These are phyloP conservation scores for Dalbergia cochinchinensis DNA, from an alignment of 306 rosid species.

Conservation along the genomic window DNA sequence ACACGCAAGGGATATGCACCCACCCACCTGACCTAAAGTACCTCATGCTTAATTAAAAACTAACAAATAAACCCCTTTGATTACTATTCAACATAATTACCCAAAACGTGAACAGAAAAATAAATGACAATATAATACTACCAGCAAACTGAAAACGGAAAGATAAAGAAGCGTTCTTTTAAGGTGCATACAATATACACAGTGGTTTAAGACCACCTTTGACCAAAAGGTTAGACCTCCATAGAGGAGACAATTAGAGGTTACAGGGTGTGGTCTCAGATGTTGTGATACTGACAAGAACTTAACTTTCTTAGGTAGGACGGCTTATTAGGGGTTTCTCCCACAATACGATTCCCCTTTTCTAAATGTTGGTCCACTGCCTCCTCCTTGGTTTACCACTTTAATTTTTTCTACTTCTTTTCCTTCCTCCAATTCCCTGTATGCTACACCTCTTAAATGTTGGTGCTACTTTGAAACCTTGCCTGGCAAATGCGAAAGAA, in stretches of 20 bases:
- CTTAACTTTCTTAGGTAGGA: constrained; percentile 57
- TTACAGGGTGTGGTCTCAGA: constrained; percentile 69
- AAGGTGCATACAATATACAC: constrained; percentile 38
- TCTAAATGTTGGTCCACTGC: constrained; percentile 60
- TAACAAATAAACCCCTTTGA: neutral
- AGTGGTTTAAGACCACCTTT: constrained; percentile 50
- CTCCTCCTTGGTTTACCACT: constrained; percentile 50
- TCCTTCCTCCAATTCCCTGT: constrained; percentile 20
- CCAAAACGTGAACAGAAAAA: constrained; percentile 33
- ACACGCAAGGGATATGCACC: constrained; percentile 40
- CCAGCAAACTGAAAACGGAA: constrained; percentile 37
- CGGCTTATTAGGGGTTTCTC: constrained; percentile 57
- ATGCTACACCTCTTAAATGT: constrained; percentile 36
- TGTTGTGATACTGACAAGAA: constrained; percentile 66
- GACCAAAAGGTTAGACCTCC: constrained; percentile 65
- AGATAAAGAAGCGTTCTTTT: constrained; percentile 42
- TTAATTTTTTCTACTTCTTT: constrained; percentile 43
- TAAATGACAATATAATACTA: constrained; percentile 3
- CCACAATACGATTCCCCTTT: constrained; percentile 47
- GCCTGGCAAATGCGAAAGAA: constrained; percentile 51
- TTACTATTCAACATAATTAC: constrained; percentile 4
- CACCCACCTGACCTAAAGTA: constrained; percentile 32
- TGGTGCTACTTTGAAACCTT: constrained; percentile 53
- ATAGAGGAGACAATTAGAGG: constrained; percentile 82
- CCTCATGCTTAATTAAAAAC: constrained; percentile 22